Evolutionary conservation across 306 rosid species (phyloP).

Genomic region (Canavalia gladiata): DNA sequence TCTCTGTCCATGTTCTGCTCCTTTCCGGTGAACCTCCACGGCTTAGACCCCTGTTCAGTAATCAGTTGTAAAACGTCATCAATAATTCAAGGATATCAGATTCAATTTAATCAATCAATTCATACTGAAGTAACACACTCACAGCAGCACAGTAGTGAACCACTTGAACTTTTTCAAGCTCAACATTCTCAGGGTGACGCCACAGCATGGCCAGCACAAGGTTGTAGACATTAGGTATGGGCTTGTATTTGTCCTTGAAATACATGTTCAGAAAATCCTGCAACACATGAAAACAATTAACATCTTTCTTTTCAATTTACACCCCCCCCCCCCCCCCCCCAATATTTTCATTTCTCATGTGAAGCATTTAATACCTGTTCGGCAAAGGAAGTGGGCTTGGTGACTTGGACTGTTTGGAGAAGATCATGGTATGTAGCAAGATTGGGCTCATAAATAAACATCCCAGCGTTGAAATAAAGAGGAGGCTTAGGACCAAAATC

Average conservation of each 20-base stretch:
- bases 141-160: constrained; percentile 88
- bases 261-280: constrained; percentile 81
- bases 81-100: neutral
- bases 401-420: constrained; percentile 51
- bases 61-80: neutral
- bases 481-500: constrained; percentile 73
- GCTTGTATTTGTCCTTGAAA: constrained; percentile 67
- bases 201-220: constrained; percentile 83
- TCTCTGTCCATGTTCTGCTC: constrained; percentile 86
- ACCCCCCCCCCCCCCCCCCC: no score
- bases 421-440: constrained; percentile 61
- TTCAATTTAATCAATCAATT: neutral
- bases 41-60: constrained; percentile 75
- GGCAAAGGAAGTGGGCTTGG: constrained; percentile 75
- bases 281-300: neutral
- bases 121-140: constrained; percentile 39
- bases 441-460: constrained; percentile 78
- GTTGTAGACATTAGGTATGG: constrained; percentile 72
- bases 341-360: neutral
- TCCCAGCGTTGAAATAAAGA: constrained; percentile 83
- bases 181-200: constrained; percentile 83
- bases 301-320: neutral
- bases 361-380: constrained; percentile 66
- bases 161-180: constrained; percentile 71
- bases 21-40: constrained; percentile 86